These are phyloP conservation scores for Leptosphaerulina australis DNA, from an alignment of 2,329 filamentous ascomycete genomes.

Conservation along the genomic window DNA sequence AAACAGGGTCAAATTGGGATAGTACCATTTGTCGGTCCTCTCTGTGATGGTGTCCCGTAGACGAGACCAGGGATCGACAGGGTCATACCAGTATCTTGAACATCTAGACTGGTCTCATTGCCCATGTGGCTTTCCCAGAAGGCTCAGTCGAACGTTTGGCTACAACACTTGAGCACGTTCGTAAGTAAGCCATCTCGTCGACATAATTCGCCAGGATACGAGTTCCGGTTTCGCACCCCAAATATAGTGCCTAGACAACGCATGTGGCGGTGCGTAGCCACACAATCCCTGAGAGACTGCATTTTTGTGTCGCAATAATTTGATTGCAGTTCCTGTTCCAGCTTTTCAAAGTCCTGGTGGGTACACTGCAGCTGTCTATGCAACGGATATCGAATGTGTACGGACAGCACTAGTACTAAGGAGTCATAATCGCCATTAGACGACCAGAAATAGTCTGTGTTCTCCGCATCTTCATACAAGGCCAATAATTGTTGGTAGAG, in stretches of 20 bases:
- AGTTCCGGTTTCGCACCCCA: background rate
- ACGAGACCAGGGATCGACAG: conserved; percentile 21
- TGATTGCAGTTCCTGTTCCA: conserved; percentile 8
- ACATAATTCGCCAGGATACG: background rate
- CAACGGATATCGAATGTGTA: conserved; percentile 10
- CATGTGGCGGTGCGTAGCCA: conserved; percentile 11
- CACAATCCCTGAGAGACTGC: background rate
- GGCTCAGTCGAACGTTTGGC: conserved; percentile 22
- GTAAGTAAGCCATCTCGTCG: background rate
- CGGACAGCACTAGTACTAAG: background rate
- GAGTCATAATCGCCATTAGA: background rate
- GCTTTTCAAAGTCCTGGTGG: background rate
- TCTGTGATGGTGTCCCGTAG: conserved; percentile 14
- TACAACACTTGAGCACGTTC: conserved; percentile 16
- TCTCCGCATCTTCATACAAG: background rate
- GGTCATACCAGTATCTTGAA: conserved; percentile 26
- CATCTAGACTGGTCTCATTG: conserved; percentile 28
- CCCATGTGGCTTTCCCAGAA: conserved; percentile 34
- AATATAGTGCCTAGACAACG: conserved; percentile 4
- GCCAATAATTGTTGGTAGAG: background rate
- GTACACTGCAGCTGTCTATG: conserved; percentile 8
- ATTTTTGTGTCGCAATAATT: background rate
- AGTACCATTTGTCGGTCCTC: conserved; percentile 24
- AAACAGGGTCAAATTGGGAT: conserved; percentile 27
- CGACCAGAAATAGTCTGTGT: conserved; percentile 4